phyloP scores from a whole-genome alignment of 73 alveolate genomes.

The Paramecium sonneborni region DNA sequence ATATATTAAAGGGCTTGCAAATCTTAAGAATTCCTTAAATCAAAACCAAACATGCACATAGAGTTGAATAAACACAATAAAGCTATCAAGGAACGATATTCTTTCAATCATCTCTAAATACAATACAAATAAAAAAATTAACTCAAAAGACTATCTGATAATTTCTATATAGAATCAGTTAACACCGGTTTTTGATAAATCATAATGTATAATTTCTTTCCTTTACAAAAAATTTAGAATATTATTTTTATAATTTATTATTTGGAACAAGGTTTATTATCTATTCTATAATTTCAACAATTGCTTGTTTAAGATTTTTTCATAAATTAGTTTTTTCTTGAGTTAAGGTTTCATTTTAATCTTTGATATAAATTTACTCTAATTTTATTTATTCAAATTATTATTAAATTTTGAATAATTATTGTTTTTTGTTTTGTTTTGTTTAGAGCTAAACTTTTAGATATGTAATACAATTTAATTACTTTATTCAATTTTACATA shows the following conservation, averaged over 20 bases:
- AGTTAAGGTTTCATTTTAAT: not conserved
- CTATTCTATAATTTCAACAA: not conserved
- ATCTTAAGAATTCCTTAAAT: not conserved
- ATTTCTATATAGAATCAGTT: constrained; percentile 1
- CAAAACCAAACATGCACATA: not conserved
- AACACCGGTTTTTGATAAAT: not conserved
- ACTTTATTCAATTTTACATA: no score
- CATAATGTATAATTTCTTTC: not conserved
- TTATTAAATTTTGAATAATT: no score
- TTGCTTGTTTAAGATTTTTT: not conserved
- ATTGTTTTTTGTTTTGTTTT: no score
- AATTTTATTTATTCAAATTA: no score
- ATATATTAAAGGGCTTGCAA: not conserved
- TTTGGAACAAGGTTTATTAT: not conserved
- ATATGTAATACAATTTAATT: no score
- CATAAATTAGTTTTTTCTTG: not conserved
- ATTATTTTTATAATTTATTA: not conserved
- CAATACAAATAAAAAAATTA: not conserved
- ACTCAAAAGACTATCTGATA: not conserved
- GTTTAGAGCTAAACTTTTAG: no score
- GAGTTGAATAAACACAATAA: not conserved
- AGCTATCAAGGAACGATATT: not conserved
- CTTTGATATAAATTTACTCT: no score
- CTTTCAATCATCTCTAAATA: not conserved
- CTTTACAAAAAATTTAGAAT: not conserved